Evolutionary conservation across 73 alveolate genomes (phyloP), one percentile per base, ranked within the genome.

Genomic region (Paramecium tetraurelia): DNA sequence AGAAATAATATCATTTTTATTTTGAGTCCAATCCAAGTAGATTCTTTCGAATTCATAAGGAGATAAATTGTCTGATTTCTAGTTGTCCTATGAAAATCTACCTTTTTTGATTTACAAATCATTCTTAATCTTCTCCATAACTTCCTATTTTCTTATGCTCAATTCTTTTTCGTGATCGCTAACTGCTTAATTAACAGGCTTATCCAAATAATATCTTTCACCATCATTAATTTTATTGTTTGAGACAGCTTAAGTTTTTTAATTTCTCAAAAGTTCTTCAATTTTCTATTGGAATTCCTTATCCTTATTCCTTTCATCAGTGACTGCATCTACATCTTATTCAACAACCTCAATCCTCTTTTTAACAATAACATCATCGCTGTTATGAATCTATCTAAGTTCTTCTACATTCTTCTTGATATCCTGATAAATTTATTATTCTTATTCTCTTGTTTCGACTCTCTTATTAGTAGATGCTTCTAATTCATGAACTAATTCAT

Each of bases 41-140:
- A 63, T 63, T 63, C 84, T 63, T 63, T 63, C 84, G 5, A 63
- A 63, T 63, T 63, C 84, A 63, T 63, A 63, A 9, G 84, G 84
- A 31, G 84, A 12, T 33, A 63, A 63, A 33, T 63, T 63, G n/a
- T 63, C 84, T 22, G 84, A 27, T 33, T 63, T 63, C 12, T 63
- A 63, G 10, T 63, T 63, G 29, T 63, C 46, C 12, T 63, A 53
- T 18, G 69, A 33, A 29, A 63, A 63, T 63, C 84, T 63, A 12
- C 84, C 84, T n/a, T 63, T 63, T 33, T 63, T 63, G 14, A 63
- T 33, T 63, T 63, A 33, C 6, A 63, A 33, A 16, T 63, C 84
- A 63, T 63, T 63, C n/a, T 63, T 63, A 63, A 63, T 63, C 29
- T 63, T 63, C 12, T 63, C 84, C 84, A 63, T 31, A 33, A 63